Conservation (phyloP, 2,329 filamentous ascomycete genomes). For the Camillea tinctor region DNA sequence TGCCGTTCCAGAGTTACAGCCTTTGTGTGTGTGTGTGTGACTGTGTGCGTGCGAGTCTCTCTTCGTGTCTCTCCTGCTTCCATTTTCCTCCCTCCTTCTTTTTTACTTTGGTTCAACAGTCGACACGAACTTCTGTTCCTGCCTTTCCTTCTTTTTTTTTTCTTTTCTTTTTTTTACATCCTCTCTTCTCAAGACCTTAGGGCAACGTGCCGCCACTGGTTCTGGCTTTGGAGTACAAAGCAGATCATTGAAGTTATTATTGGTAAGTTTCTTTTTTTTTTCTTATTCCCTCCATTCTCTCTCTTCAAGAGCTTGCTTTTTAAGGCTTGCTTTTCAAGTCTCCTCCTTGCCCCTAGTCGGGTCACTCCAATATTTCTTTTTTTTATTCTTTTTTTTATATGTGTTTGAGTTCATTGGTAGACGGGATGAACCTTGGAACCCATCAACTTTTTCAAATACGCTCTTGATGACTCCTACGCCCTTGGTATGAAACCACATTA, state of each 20-base stretch:
- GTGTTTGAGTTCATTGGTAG: neutral
- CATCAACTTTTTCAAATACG: no score
- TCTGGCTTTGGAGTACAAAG: slow-evolving; percentile 23
- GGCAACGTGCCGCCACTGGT: slow-evolving; percentile 21
- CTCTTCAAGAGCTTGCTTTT: neutral
- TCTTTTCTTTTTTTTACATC: slow-evolving; percentile 13
- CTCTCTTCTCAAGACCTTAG: slow-evolving; percentile 22
- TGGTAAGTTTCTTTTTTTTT: slow-evolving; percentile 17
- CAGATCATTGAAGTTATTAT: slow-evolving; percentile 20
- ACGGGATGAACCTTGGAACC: neutral
- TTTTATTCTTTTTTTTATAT: no score
- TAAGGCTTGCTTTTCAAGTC: neutral
- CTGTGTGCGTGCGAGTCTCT: neutral
- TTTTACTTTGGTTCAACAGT: neutral
- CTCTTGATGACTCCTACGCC: slow-evolving; percentile 1
- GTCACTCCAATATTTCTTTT: neutral
- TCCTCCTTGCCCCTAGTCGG: slow-evolving; percentile 7
- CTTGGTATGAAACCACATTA: neutral
- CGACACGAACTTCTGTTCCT: slow-evolving; percentile 9
- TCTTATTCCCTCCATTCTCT: neutral
- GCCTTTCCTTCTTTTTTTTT: slow-evolving; percentile 3
- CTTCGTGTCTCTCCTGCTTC: slow-evolving; percentile 1
- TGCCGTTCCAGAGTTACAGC: slow-evolving; percentile 13
- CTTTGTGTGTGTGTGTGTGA: slow-evolving; percentile 14
- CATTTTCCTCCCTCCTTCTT: neutral